Evolutionary conservation across 2,329 filamentous ascomycete species (phyloP), one percentile per base, ranked within the genome.

Genomic region (Fusarium abutilonis): DNA sequence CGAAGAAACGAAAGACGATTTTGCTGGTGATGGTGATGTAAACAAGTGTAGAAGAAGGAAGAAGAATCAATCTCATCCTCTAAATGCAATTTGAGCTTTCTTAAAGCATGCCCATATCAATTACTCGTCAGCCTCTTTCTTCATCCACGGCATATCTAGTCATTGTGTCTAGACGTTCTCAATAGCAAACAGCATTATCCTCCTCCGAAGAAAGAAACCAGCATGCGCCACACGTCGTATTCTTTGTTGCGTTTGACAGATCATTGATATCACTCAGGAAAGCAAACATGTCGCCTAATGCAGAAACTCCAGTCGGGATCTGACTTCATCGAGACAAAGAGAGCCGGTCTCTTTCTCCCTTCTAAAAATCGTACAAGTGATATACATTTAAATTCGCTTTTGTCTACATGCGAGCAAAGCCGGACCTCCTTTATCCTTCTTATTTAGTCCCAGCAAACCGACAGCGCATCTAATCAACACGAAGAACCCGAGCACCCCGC

Each of bases 401-500:
- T 75, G 66, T 75, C 71, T 76, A 73, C 56, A 67, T 69, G 48
- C 44, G 58, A 68, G 61, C 59, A 61, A 63, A 41, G 46, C 54
- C 48, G 60, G 35, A 59, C 49, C 52, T 44, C 43, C 50, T 65
- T 60, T 68, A 63, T 66, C 54, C 68, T 52, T 62, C 58, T 47
- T 54, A 42, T 44, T 46, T 48, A 51, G 54, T 63, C 52, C 41
- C 54, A 39, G 34, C 52, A 43, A 41, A 57, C 38, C 39, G 26
- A 39, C 28, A 7, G 47, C 34, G 26, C 43, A 60, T 74, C 73
- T 87, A 93, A 70, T 93, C 91, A 58, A 91, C 85, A 60, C 91
- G 84, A 62, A 93, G 81, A 46, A 88, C 83, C 67, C 89, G 85
- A 38, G 89, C 81, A n/a, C 89, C 90, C 73, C 85, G 86, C 78